phyloP scores from a whole-genome alignment of 352 stramenopile species.

The Phytophthora multivora region DNA sequence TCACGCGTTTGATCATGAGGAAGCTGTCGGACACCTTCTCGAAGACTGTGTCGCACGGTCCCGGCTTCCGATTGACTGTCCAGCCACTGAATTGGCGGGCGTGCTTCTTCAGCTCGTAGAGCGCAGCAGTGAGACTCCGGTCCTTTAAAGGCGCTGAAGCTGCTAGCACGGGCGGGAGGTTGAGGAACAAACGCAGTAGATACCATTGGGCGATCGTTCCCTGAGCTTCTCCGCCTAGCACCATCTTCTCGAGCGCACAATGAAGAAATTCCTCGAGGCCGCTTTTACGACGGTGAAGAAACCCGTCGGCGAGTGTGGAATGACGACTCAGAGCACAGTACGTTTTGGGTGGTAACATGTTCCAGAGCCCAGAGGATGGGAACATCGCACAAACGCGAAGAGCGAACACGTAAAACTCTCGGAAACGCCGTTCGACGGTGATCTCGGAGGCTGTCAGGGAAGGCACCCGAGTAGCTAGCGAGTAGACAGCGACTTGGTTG shows the following conservation, averaged over 20 bases:
- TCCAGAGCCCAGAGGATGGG: slow-evolving; percentile 57
- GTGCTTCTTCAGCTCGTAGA: slow-evolving; percentile 62
- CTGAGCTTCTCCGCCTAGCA: slow-evolving; percentile 47
- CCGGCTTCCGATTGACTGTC: slow-evolving; percentile 37
- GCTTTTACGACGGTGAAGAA: slow-evolving; percentile 65
- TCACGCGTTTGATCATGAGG: slow-evolving; percentile 68
- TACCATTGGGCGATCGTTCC: slow-evolving; percentile 71
- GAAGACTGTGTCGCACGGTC: slow-evolving; percentile 56
- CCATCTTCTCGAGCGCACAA: slow-evolving; percentile 62
- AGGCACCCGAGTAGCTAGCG: slow-evolving; percentile 51
- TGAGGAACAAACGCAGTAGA: slow-evolving; percentile 67
- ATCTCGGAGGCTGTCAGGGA: slow-evolving; percentile 21
- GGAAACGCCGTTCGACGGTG: slow-evolving; percentile 68
- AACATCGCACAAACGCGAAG: slow-evolving; percentile 68
- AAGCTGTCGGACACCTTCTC: slow-evolving; percentile 67
- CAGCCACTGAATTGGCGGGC: slow-evolving; percentile 43
- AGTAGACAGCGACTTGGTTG: slow-evolving; percentile 60
- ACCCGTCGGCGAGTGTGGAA: slow-evolving; percentile 46
- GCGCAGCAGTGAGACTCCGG: slow-evolving; percentile 48
- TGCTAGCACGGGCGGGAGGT: slow-evolving; percentile 42
- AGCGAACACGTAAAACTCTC: slow-evolving; percentile 80
- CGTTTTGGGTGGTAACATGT: slow-evolving; percentile 68
- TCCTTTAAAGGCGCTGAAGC: slow-evolving; percentile 53
- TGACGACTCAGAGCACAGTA: slow-evolving; percentile 48
- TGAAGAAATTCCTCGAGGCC: slow-evolving; percentile 73